Evolutionary conservation across 768 basidiomycete species (phyloP).

Genomic region (Lactarius vividus): DNA sequence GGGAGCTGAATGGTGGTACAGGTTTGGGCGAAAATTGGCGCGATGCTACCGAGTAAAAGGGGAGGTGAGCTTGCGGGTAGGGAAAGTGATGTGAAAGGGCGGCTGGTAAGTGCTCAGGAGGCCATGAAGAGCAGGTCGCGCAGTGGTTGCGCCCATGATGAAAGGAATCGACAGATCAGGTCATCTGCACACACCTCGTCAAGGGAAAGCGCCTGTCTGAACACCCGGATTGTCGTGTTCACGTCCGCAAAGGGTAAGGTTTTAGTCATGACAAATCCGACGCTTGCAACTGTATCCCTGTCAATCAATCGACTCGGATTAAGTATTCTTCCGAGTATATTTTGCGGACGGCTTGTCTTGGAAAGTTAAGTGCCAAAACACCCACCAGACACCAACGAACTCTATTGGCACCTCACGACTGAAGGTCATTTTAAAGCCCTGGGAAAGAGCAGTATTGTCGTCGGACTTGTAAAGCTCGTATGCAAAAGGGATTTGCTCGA

Average conservation of each 20-base stretch:
- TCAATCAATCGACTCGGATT: not conserved
- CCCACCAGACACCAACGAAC: conserved; percentile 77
- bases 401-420: conserved; percentile 64
- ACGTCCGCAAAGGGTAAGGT: conserved; percentile 65
- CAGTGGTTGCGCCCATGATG: not conserved
- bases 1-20: conserved; percentile 50
- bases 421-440: conserved; percentile 72
- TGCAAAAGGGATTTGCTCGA: conserved; percentile 69
- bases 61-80: not conserved
- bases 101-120: too few relatives aligned
- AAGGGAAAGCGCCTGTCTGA: conserved; percentile 74
- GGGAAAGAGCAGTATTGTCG: conserved; percentile 47
- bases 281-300: conserved; percentile 80
- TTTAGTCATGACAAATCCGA: conserved; percentile 58
- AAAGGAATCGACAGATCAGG: not conserved
- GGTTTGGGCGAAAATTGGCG: conserved; percentile 58
- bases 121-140: too few relatives aligned
- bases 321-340: not conserved
- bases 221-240: conserved; percentile 62
- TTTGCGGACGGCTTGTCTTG: too few relatives aligned
- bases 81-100: not conserved
- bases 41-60: conserved; percentile 47
- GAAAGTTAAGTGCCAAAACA: not conserved
- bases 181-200: conserved; percentile 55
- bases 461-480: conserved; percentile 65